Conservation (phyloP, 768 basidiomycete genomes). For the Boletus subparvulus region DNA sequence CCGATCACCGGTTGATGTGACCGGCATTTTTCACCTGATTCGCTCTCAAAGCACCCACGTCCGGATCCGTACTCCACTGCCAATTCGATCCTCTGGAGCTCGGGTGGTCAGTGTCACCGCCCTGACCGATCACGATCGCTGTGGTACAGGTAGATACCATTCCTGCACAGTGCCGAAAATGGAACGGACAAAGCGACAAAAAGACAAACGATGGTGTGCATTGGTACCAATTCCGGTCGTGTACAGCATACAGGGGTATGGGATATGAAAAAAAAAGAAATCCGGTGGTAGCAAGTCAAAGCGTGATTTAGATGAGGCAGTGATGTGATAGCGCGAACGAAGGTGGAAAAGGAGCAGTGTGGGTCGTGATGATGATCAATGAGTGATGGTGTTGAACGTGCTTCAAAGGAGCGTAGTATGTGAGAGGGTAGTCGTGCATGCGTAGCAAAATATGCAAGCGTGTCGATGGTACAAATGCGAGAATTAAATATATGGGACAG, state of each 20-base stretch:
- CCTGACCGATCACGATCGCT: neutral
- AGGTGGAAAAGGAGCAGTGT: conserved; percentile 3
- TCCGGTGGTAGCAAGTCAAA: neutral
- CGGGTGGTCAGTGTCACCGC: neutral
- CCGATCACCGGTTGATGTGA: no score
- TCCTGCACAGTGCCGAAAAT: no score
- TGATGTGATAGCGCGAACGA: conserved; percentile 10
- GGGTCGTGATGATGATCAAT: neutral
- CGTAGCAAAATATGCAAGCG: conserved; percentile 1
- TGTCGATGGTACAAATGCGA: conserved; percentile 25
- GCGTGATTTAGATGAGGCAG: neutral
- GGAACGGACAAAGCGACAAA: neutral
- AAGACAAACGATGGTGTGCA: neutral
- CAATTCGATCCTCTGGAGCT: neutral
- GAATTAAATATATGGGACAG: conserved; percentile 32
- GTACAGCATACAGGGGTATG: conserved; percentile 6
- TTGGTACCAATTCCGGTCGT: neutral
- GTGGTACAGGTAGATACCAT: neutral
- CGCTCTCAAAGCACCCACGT: no score
- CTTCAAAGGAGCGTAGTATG: conserved; percentile 3
- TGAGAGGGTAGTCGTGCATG: conserved; percentile 1
- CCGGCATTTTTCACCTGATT: no score
- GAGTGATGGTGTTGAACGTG: neutral
- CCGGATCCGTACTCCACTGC: neutral
- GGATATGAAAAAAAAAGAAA: neutral